Evolutionary conservation across 768 basidiomycete species (phyloP), one percentile per base, ranked within the genome.

Genomic region (Rhizopogon vulgaris): DNA sequence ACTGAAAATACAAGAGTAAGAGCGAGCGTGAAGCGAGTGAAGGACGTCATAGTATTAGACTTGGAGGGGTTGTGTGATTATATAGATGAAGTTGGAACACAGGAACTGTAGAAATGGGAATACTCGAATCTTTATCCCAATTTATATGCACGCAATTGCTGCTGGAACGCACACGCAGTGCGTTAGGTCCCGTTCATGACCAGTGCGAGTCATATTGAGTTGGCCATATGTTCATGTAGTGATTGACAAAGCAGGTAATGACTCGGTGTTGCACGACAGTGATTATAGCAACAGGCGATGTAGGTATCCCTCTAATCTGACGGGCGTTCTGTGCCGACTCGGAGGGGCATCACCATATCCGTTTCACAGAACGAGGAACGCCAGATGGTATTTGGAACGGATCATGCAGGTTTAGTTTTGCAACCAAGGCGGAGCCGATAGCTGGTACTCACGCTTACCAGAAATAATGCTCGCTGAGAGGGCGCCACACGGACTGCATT

Each of bases 1-100:
- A 53, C 49, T 47, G 53, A 37, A 9, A 57, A 59, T 48, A 49
- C 45, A 14, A 59, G 27, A 22, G 38, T 42, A 32, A 46, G 45
- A 46, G 45, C 32, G 5, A 46, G 6, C 15, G 45, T 36, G 32
- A 46, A 34, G 45, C 45, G 32, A 15, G 18, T 8, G 9, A 34
- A 34, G 10, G 45, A 9, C 14, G 34, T 34, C 45, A 46, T 46
- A 2, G 9, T 34, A 15, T 15, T 46, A 6, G 3, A 22, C 3
- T 22, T 22, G 3, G 2, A 15, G 32, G 24, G 18, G 32, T 46
- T 17, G 15, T 32, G 30, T 32, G 32, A 32, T 46, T 22, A 15
- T n/a, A 32, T 34, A 22, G 14, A 34, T 18, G 36, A 46, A 10
- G 14, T 46, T 24, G 8, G 18, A 12, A 22, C 22, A 32, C 9